phyloP scores from a whole-genome alignment of 257 asterid genomes.

The Gardenia jasminoides region DNA sequence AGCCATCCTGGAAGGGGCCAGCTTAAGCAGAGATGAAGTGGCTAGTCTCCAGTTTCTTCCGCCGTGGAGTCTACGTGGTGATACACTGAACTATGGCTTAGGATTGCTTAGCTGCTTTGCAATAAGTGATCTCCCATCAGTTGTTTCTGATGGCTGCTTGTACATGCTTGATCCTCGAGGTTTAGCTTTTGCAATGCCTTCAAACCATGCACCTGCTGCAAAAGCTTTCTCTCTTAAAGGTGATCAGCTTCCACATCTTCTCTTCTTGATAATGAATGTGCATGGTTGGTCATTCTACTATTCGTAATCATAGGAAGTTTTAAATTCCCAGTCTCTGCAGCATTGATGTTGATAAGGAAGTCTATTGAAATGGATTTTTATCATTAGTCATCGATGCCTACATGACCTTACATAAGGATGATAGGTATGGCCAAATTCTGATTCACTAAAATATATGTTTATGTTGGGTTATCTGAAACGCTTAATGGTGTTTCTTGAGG shows the following conservation, averaged over 20 bases:
- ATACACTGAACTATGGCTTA: constrained; percentile 83
- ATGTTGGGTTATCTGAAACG: not conserved
- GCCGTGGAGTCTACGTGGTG: constrained; percentile 88
- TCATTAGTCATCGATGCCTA: not conserved
- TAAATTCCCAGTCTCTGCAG: not conserved
- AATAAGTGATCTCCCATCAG: constrained; percentile 76
- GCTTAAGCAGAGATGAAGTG: constrained; percentile 86
- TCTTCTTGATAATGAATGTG: constrained; percentile 16
- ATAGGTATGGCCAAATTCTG: too few species aligned
- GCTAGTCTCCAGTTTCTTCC: constrained; percentile 91
- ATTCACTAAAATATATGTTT: not conserved
- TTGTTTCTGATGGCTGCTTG: constrained; percentile 84
- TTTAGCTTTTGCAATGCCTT: constrained; percentile 61
- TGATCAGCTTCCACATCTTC: constrained; percentile 24
- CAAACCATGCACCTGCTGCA: constrained; percentile 77
- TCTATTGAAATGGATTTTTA: not conserved
- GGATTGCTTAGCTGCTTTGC: constrained; percentile 94
- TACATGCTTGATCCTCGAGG: constrained; percentile 96
- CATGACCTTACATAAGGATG: not conserved
- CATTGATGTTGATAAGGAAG: not conserved
- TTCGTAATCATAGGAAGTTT: not conserved
- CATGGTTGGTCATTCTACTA: not conserved
- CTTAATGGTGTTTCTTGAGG: not conserved
- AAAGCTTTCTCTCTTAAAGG: constrained; percentile 85
- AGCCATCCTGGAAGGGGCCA: constrained; percentile 82